Percentiles rank a stretch among this genome's conserved stretches.
These are phyloP conservation scores for Apiospora pterosperma DNA, from an alignment of 2,329 filamentous ascomycete genomes.

Conservation along the genomic window DNA sequence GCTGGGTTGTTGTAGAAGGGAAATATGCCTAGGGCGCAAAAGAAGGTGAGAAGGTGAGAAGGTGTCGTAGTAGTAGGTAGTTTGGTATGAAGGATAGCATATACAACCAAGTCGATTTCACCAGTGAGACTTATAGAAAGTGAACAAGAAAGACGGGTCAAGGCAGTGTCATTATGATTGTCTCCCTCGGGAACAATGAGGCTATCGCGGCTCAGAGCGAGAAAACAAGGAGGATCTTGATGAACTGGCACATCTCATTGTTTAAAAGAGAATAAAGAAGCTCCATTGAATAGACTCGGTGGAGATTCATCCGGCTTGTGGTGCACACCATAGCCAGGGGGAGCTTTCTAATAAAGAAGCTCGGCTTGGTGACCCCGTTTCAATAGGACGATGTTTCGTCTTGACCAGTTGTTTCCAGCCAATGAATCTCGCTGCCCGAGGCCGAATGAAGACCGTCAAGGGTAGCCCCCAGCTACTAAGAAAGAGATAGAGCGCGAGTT, in stretches of 20 bases:
- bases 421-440: not conserved
- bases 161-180: conserved; percentile 4
- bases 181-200: conserved; percentile 3
- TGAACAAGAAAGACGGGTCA: not conserved
- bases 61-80: not conserved
- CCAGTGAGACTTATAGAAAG: not conserved
- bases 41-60: not conserved
- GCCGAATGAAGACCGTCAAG: not conserved
- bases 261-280: conserved; percentile 2
- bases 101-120: not conserved
- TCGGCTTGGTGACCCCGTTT: not conserved
- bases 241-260: not conserved
- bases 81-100: not conserved
- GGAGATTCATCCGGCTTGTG: not conserved
- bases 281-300: not conserved
- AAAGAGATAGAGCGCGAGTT: not conserved
- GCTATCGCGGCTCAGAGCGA: conserved; percentile 1
- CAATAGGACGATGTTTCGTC: not conserved
- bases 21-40: not conserved
- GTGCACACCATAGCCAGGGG: not conserved
- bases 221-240: not conserved
- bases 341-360: not conserved
- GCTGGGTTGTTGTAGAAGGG: not conserved
- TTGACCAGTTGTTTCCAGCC: not conserved
- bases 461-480: not conserved